Evolutionary conservation across 2,329 filamentous ascomycete genomes (phyloP), one percentile per base, ranked within the genome.

Genomic region (Arthrocladium fulminans): DNA sequence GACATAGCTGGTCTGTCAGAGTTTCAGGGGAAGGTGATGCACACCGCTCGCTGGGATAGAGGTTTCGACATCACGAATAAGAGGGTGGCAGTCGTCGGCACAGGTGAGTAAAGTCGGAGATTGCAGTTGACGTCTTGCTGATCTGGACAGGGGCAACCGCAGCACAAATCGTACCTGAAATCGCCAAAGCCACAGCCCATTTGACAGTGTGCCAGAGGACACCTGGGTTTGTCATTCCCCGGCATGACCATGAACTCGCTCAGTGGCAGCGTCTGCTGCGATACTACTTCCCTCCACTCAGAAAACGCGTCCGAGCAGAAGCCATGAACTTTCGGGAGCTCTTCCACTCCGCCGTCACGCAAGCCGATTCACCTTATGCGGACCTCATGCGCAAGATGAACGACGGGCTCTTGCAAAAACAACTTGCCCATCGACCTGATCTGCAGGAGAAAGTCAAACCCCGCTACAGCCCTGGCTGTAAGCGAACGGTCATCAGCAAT

Each of bases 141-240:
- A 45, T 20, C 23, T n/a, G 2, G 23, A n/a, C 44, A 47, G 73
- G 73, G 74, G 76, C 41, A 76, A 76, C 1, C 72, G 74, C 75
- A 1, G 72, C 70, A 2, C 77, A 81, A 52, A 77, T 80, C 48
- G 66, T 77, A 24, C 76, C 77, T 1, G 74, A 79, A 47, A 65
- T 80, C 23, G 70, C 73, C 1, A 73, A 73, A 34, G 63, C 69
- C 1, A 73, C 70, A 13, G 66, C 70, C 2, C 64, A 69, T 5
- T 59, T 81, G 7, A 73, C 71, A 0, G 64, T 81, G 12, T 80
- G 74, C 60, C 77, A 80, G 58, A 67, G 78, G 12, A 75, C 75
- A 0, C 75, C 77, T 0, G 79, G 79, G 53, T 80, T 76, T 75
- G 60, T 80, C 6, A 67, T 77, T 2, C 76, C 76, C 2, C 73